Base-by-base conservation (phyloP, 2,329 filamentous ascomycete genomes). In the Blastomyces silverae region DNA sequence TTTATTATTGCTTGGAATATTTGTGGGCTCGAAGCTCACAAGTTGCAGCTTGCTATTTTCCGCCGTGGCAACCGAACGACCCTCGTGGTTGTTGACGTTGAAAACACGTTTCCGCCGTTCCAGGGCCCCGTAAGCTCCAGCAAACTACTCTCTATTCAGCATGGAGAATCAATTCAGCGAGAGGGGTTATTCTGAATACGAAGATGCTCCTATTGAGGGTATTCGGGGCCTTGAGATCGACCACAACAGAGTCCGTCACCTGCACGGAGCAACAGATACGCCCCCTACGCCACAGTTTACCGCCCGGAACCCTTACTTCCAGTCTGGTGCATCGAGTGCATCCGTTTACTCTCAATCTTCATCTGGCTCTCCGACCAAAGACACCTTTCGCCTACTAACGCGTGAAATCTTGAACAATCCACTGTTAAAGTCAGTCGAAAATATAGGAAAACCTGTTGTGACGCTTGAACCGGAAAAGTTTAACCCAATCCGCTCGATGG, bases 401-500 rank as follows among this genome's bases (percentile, higher is more conserved):
- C 68, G 67, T 59, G 66, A 69, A 60, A 68, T 69, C 20, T 56
- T 69, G 62, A 65, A 65, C 50, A 59, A 67, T 25, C 66, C 66
- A 22, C 52, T 67, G 15, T 64, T 64, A 15, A 61, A 60, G 65
- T 62, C 63, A 17, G 63, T 57, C 50, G 66, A 62, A 58, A 50
- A 52, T 34, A 60, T 50, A 15, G 28, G 61, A 44, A 63, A 37
- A 34, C 58, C 59, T 52, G 56, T 61, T 50, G 57, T 50, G 25
- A 55, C 63, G 39, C 59, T 67, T 10, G 66, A 69, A n/a, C 66
- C 67, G 3, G 50, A 60, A 42, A 69, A 70, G 22, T 69, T 65
- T 63, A 64, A 69, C 50, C 69, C 63, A 28, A 68, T 69, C 65
- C 64, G 34, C 20, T 68, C 67, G 11, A 69, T 69, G 64, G 70